Percentiles rank a stretch among this genome's conserved stretches.
Conservation (phyloP, 2,329 filamentous ascomycete genomes). For the Hypoxylon sp. region DNA sequence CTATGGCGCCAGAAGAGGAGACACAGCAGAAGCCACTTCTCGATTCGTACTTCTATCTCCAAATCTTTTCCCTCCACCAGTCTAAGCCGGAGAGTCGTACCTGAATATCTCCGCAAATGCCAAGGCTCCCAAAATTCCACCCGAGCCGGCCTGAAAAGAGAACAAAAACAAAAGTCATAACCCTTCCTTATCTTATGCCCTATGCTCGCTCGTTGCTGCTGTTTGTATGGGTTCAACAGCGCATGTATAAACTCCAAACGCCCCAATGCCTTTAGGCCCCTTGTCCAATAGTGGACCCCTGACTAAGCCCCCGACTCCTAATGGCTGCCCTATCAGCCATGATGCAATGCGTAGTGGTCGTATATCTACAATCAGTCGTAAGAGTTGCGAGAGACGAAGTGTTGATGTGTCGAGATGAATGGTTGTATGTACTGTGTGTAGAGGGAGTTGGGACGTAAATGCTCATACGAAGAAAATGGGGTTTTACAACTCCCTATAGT, state of each 20-base stretch:
- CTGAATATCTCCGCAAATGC: not conserved
- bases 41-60: conserved; percentile 13
- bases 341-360: conserved; percentile 33
- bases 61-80: not conserved
- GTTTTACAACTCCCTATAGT: conserved; percentile 84
- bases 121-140: not conserved
- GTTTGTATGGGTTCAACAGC: conserved; percentile 9
- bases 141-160: not conserved
- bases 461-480: conserved; percentile 2
- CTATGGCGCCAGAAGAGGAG: not conserved
- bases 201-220: conserved; percentile 10
- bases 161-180: not conserved
- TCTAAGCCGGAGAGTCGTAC: conserved; percentile 4
- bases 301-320: conserved; percentile 44
- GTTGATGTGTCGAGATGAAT: conserved; percentile 10
- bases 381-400: conserved; percentile 12
- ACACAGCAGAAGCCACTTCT: not conserved
- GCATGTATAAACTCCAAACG: conserved; percentile 31
- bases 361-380: conserved; percentile 44
- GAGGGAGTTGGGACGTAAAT: not conserved
- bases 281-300: conserved; percentile 35
- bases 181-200: not conserved
- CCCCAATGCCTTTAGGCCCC: conserved; percentile 16
- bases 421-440: conserved; percentile 21
- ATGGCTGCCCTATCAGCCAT: conserved; percentile 29